Base-by-base conservation (phyloP, 176 grass and related monocot genomes). In the Poa pratensis region DNA sequence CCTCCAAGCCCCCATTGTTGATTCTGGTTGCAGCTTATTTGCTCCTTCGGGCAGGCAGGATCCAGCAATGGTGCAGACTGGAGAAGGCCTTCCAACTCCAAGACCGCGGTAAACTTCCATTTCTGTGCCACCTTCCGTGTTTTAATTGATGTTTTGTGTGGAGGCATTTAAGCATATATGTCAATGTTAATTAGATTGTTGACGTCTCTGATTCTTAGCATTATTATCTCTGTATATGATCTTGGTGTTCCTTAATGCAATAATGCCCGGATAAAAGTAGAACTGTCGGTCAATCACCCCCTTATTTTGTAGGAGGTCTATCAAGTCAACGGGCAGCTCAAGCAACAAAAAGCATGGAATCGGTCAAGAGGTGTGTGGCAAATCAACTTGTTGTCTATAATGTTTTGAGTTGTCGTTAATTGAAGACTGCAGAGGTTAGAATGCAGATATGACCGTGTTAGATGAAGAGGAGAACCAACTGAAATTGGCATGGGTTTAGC, bases 251-350 rank as follows among this genome's bases (percentile, higher is more conserved):
- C 12, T 32, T 49, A 63, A 48, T n/a, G n/a, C n/a, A n/a, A n/a
- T n/a, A n/a, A n/a, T 50, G 46, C 46, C 26, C 13, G 62, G 30
- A 75, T 20, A 50, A 51, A 57, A 39, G 14, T 27, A 16, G 9
- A 34, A 23, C 46, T 32, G 73, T 51, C 43, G 61, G 70, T 45
- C 53, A 37, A 77, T 28, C 24, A 16, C 67, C 20, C 4, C 20
- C 20, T 54, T 42, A 23, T 57, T 40, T 10, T 78, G 74, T 58
- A 63, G 60, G 60, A 85, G 37, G 61, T 45, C 83, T 28, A 60
- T 34, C 60, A 43, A 34, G 5, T 54, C 75, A 46, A 58, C 62
- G 5, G 55, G 62, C 45, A 46, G 62, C 83, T 78, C 50, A 19
- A 26, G 11, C 3, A 14, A 61, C 19, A 14, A 32, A 79, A 86